These are phyloP conservation scores for Phytopythium helicoides DNA, from an alignment of 352 stramenopile species.

Conservation along the genomic window DNA sequence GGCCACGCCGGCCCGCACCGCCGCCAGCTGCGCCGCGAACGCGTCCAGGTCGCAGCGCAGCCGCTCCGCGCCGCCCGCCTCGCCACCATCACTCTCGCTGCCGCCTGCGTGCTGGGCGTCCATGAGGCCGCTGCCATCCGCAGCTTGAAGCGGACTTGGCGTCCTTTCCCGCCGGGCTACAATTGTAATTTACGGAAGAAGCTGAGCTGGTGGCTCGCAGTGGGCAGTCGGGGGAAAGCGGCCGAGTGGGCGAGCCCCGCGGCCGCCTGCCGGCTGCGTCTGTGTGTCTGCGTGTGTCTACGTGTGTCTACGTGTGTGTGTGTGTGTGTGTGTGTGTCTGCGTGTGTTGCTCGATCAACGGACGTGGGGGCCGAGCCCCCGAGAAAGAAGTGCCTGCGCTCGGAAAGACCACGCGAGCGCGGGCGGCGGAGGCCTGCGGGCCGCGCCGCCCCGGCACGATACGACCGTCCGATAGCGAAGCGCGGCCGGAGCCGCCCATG, in stretches of 20 bases:
- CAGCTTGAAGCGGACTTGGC: no score
- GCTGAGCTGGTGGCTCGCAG: background rate
- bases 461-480: conserved; percentile 64
- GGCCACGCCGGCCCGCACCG: background rate
- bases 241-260: no score
- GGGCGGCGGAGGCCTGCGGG: conserved; percentile 12
- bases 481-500: conserved; percentile 14
- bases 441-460: conserved; percentile 44
- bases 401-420: conserved; percentile 16
- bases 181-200: no score
- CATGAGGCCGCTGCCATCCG: no score
- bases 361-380: background rate
- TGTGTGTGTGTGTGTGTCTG: conserved; percentile 16
- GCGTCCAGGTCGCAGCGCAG: background rate
- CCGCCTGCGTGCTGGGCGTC: background rate
- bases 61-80: background rate
- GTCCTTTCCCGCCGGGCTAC: conserved; percentile 1
- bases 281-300: background rate
- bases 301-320: conserved; percentile 16
- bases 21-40: conserved; percentile 1
- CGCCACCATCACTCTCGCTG: background rate
- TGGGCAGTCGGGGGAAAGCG: background rate
- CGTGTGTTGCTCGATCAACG: conserved; percentile 20
- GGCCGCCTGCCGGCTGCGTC: background rate
- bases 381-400: conserved; percentile 38